A percentile compares a stretch with the other conserved stretches of the same genome.
Conservation (phyloP, 805 yeast genomes). For the Hanseniaspora guilliermondii region DNA sequence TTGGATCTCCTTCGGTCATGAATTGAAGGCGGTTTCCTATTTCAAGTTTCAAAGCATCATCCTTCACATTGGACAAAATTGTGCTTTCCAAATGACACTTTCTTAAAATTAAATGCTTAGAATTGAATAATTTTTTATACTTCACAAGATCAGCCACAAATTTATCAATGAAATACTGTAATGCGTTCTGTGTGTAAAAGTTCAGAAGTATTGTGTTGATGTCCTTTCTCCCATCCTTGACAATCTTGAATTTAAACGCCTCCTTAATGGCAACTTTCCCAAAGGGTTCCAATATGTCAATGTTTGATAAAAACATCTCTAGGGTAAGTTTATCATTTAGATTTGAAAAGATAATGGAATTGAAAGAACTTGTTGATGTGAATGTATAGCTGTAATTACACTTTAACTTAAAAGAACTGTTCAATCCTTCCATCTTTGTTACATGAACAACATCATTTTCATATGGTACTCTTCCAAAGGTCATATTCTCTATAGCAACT, state of each 20-base stretch:
- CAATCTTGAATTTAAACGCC: neutral
- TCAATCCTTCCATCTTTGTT: neutral
- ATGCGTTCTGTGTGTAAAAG: neutral
- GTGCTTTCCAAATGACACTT: conserved; percentile 5
- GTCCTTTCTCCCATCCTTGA: neutral
- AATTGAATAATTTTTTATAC: neutral
- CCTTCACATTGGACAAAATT: neutral
- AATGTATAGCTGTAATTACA: neutral
- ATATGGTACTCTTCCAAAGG: neutral
- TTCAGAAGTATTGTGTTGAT: neutral
- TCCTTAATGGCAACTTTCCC: neutral
- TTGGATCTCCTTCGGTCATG: neutral
- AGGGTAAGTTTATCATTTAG: neutral
- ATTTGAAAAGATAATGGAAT: conserved; percentile 7
- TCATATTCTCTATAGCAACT: neutral
- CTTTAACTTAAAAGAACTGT: neutral
- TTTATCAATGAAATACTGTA: neutral
- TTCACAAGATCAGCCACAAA: neutral
- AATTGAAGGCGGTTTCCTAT: neutral
- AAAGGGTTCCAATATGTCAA: neutral
- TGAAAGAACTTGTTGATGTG: neutral
- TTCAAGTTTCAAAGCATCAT: neutral
- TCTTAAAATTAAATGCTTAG: conserved; percentile 3
- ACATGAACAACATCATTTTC: neutral
- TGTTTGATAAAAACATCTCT: neutral